Base-by-base conservation (phyloP, 345 rosid genomes). In the Lepidium aucheri region DNA sequence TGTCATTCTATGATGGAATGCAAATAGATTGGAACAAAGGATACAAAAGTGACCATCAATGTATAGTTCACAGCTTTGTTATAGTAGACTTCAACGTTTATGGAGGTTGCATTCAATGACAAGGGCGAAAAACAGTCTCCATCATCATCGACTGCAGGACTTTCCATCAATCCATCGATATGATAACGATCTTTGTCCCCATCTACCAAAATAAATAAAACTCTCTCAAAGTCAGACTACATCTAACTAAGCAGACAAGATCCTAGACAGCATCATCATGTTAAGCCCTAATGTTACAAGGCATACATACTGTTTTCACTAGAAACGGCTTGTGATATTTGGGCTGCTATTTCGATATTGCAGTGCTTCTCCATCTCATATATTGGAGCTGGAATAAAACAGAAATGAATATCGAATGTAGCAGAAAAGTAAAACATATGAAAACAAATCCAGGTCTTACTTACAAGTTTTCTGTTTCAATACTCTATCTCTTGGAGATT, bases 61-160 rank as follows among this genome's bases (percentile, higher is more conserved):
- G 97, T 90, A 78, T 94, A 90, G 78, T 94, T 94, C 76, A 94
- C 99, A 75, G 99, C 99, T 83, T 90, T 90, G 71, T 88, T 94
- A 64, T 86, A 94, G 81, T 94, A 94, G 61, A 88, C 92, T 72
- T 94, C 96, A 68, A 90, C 81, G 75, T 94, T 94, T 58, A 94
- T 83, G 73, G 99, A 88, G 65, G 99, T 90, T 33, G 93, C 90
- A 80, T 90, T 94, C 67, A 94, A 74, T 17, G 80, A 77, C 57
- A 94, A 77, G 28, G 96, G 95, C 3, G 96, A 77, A 79, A 94
- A 83, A 82, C 99, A 94, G 72, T 88, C 95, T 75, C 83, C 84
- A 42, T 94, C 99, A 76, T 90, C 96, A 60, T 90, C 95, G 56
- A 85, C 89, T 18, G 93, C 75, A 74, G 97, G 96, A 78, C 97